Base-by-base conservation (phyloP, 129 eudicot species). In the Dittrichia graveolens region DNA sequence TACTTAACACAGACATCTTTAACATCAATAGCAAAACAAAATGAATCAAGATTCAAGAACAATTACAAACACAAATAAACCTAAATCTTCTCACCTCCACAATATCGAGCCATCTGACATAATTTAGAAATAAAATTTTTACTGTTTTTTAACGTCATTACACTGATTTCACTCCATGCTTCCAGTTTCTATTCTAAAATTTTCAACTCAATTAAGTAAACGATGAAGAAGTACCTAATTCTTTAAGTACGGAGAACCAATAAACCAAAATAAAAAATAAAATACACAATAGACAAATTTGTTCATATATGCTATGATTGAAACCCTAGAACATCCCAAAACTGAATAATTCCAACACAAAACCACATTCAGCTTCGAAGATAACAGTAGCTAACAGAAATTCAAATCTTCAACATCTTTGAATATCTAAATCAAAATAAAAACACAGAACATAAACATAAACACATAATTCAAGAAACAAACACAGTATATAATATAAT, bases 281-380 rank as follows among this genome's bases (percentile, higher is more conserved):
- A 48, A 38, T 7, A 46, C 10, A 61, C 7, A 24, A 56, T 24
- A 42, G 6, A 42, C 31, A 71, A 41, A 34, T 14, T 65, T 44
- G 16, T n/a, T 65, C 50, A 43, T 14, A 24, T 31, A 65, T 8
- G 54, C 7, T 2, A 31, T 0, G 65, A 50, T 16, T 18, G 41
- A 65, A 75, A 66, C 65, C 74, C 57, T 70, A 70, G n/a, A 31
- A 16, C 16, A 60, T 61, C 76, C 76, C 72, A n/a, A 77, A 77
- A 61, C 71, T 69, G 72, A 3, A 69, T 2, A 62, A 31, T 50
- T 42, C 48, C 19, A 13, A 46, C 69, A 76, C 49, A 61, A 45
- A 46, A 57, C 80, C 7, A 66, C 37, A 14, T 38, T 37, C 66
- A 46, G 61, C 80, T 67, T 67, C 62, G 8, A 60, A 60, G 24